A percentile compares a stretch with the other conserved stretches of the same genome.
Conservation (phyloP, 441 rosid genomes). For the Gossypium schwendimanii region DNA sequence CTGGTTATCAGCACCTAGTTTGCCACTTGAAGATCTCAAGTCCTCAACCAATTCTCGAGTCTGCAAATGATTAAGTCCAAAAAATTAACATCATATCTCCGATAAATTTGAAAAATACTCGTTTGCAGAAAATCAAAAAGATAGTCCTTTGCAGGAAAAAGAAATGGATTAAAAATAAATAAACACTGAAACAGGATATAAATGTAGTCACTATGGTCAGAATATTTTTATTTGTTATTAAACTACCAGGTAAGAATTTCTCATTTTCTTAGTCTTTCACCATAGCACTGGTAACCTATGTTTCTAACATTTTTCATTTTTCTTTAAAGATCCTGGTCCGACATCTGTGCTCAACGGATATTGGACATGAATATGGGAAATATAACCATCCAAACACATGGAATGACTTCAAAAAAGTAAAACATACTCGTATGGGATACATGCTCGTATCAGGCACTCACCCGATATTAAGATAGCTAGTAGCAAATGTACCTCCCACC, state of each 20-base stretch:
- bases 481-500: neutral
- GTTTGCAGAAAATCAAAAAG: neutral
- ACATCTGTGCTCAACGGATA: too few species aligned
- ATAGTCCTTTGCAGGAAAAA: neutral
- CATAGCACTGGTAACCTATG: neutral
- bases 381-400: neutral
- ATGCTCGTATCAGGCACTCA: neutral
- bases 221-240: neutral
- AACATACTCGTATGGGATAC: neutral
- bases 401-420: neutral
- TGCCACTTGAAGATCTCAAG: slow-evolving; percentile 64
- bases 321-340: too few species aligned
- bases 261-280: neutral
- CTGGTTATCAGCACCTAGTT: slow-evolving; percentile 70
- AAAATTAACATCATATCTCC: neutral
- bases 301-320: too few species aligned
- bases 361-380: neutral
- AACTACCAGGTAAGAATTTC: neutral
- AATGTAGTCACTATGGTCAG: neutral
- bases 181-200: neutral
- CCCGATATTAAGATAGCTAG: neutral
- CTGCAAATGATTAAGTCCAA: slow-evolving; percentile 29
- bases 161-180: neutral
- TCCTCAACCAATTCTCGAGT: slow-evolving; percentile 74
- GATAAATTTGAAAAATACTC: neutral